Conservation (phyloP, 805 yeast genomes). For the Nakazawaea wyomingensis region DNA sequence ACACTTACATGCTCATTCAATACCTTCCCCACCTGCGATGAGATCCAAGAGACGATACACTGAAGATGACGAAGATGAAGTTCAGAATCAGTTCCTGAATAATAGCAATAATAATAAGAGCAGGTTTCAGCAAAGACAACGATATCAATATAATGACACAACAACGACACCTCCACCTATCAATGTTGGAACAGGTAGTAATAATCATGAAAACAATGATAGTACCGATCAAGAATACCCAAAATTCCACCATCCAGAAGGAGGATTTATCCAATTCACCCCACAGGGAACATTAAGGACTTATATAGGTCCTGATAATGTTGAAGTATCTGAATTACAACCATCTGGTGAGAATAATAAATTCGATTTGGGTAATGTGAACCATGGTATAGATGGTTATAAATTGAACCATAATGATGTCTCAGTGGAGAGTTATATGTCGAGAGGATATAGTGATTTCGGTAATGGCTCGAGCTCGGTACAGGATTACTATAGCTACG, state of each 20-base stretch:
- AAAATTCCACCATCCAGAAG: conserved; percentile 54
- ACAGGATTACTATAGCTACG: conserved; percentile 14
- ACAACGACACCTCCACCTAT: conserved; percentile 4
- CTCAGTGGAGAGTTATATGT: conserved; percentile 29
- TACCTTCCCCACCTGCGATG: not conserved
- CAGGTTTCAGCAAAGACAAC: not conserved
- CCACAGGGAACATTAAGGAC: conserved; percentile 59
- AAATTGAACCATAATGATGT: conserved; percentile 16
- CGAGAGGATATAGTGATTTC: conserved; percentile 21
- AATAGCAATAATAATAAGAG: not conserved
- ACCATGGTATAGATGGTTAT: conserved; percentile 33
- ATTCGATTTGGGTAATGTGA: conserved; percentile 26
- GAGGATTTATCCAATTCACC: conserved; percentile 55
- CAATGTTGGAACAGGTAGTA: too few relatives aligned
- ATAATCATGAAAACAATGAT: conserved; percentile 20
- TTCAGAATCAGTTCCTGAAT: too few relatives aligned
- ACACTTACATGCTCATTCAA: not conserved
- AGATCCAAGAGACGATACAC: not conserved
- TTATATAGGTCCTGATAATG: conserved; percentile 32
- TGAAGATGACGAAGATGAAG: not conserved
- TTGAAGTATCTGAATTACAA: conserved; percentile 43
- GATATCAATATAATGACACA: conserved; percentile 21
- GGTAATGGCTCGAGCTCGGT: conserved; percentile 1
- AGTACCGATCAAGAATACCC: conserved; percentile 47
- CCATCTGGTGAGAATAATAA: conserved; percentile 25